phyloP scores from a whole-genome alignment of 2,329 filamentous ascomycete genomes.

The Penicillium psychrosexuale region DNA sequence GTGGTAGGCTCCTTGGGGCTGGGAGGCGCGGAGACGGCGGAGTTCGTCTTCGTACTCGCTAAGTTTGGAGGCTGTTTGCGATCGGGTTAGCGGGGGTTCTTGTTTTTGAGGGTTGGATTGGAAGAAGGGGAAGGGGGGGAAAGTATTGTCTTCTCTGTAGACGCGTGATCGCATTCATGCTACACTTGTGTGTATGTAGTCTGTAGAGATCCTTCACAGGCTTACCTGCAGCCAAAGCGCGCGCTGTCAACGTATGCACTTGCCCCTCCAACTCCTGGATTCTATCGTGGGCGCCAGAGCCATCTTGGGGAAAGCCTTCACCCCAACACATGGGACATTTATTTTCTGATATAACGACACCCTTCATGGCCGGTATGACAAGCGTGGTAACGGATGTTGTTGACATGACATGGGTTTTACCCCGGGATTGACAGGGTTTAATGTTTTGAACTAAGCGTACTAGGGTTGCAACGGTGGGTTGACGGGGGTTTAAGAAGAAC shows the following conservation, averaged over 20 bases:
- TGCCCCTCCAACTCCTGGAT: constrained; percentile 56
- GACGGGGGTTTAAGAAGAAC: not conserved
- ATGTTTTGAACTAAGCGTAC: not conserved
- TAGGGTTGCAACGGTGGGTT: not conserved
- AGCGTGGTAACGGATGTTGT: constrained; percentile 30
- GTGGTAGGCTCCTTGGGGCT: constrained; percentile 21
- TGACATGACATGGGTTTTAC: constrained; percentile 30
- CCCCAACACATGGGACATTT: constrained; percentile 43
- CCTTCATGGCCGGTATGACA: constrained; percentile 32
- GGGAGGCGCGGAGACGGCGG: constrained; percentile 44
- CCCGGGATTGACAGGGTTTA: constrained; percentile 11
- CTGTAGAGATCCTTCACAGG: not conserved
- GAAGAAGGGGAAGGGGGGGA: not conserved
- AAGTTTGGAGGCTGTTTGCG: constrained; percentile 51
- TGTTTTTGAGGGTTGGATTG: not conserved
- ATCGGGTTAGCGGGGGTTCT: not conserved
- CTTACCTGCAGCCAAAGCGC: constrained; percentile 54
- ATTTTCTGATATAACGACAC: constrained; percentile 22
- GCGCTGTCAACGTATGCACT: constrained; percentile 51
- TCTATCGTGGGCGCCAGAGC: constrained; percentile 37
- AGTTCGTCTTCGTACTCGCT: constrained; percentile 64
- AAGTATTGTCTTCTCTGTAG: not conserved
- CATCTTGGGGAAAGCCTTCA: constrained; percentile 25
- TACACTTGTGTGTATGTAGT: not conserved
- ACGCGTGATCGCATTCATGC: not conserved